Percentiles rank a stretch among this genome's conserved stretches.
phyloP scores from a whole-genome alignment of 176 grass and related monocot species.

The Alopecurus myosuroides region DNA sequence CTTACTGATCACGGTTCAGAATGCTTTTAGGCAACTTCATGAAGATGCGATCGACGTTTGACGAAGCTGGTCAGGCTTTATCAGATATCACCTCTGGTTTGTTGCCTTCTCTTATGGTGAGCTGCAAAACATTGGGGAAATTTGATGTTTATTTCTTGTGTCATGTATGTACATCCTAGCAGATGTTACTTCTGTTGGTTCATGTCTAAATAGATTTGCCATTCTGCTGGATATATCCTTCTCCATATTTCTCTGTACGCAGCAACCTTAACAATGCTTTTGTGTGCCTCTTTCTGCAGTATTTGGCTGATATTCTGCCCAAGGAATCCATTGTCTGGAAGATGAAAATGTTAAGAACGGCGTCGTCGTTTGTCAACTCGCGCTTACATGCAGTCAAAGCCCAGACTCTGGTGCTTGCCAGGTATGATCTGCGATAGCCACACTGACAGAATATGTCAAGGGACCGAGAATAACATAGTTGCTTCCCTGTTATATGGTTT shows the following conservation, averaged over 20 bases:
- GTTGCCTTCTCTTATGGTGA: constrained; percentile 40
- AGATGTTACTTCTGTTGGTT: not conserved
- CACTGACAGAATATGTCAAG: not conserved
- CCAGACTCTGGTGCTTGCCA: constrained; percentile 73
- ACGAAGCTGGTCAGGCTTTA: constrained; percentile 13
- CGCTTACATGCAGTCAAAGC: constrained; percentile 77
- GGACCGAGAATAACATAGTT: not conserved
- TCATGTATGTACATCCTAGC: not conserved
- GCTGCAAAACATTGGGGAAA: constrained; percentile 8
- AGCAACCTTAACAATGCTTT: not conserved
- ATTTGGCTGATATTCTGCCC: constrained; percentile 60
- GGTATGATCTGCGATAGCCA: constrained; percentile 37
- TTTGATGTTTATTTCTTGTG: not conserved
- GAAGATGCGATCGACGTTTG: constrained; percentile 28
- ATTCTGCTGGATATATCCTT: not conserved
- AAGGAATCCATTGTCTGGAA: constrained; percentile 75
- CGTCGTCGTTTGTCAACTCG: constrained; percentile 71
- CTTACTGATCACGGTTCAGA: constrained; percentile 1
- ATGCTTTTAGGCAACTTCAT: constrained; percentile 39
- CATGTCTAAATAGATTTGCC: not conserved
- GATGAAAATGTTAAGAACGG: constrained; percentile 66
- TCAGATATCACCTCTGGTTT: constrained; percentile 32
- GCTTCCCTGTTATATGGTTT: not conserved
- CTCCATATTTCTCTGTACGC: not conserved
- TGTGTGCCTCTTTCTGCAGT: constrained; percentile 31